Evolutionary conservation across 2,329 filamentous ascomycete species (phyloP).

Genomic region (Neonectria hederae): DNA sequence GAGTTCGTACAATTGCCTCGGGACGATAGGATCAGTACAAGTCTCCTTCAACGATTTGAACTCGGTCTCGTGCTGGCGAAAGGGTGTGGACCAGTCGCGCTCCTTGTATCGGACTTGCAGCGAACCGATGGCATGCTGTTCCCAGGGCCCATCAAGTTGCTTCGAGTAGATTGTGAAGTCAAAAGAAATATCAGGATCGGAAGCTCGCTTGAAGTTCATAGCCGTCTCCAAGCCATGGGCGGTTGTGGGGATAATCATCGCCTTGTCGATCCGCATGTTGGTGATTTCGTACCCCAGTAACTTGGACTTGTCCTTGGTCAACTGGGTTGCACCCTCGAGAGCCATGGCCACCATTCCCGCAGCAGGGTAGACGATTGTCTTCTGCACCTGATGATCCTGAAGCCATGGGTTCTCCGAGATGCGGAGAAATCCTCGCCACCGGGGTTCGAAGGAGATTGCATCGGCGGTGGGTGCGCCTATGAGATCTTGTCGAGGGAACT

Average conservation of each 20-base stretch:
- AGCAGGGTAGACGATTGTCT: slow-evolving; percentile 60
- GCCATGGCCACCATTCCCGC: slow-evolving; percentile 61
- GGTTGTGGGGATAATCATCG: slow-evolving; percentile 60
- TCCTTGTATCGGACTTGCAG: slow-evolving; percentile 43
- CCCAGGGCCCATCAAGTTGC: slow-evolving; percentile 51
- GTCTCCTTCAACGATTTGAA: slow-evolving; percentile 37
- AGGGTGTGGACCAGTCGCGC: slow-evolving; percentile 28
- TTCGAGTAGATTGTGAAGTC: slow-evolving; percentile 60
- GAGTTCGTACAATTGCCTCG: slow-evolving; percentile 60
- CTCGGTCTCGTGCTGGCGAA: slow-evolving; percentile 33
- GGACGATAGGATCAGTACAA: slow-evolving; percentile 49
- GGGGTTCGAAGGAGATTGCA: slow-evolving; percentile 55
- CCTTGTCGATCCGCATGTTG: slow-evolving; percentile 58
- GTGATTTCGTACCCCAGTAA: slow-evolving; percentile 54
- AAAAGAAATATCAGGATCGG: slow-evolving; percentile 21
- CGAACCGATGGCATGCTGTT: slow-evolving; percentile 53
- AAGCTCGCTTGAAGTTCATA: slow-evolving; percentile 53
- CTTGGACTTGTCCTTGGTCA: slow-evolving; percentile 39
- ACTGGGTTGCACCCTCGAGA: slow-evolving; percentile 56
- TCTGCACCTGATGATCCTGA: slow-evolving; percentile 61
- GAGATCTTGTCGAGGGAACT: slow-evolving; percentile 59
- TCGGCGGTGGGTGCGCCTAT: slow-evolving; percentile 58
- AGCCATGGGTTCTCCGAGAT: slow-evolving; percentile 62
- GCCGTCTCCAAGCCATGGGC: slow-evolving; percentile 60
- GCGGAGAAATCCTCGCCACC: slow-evolving; percentile 61